Evolutionary conservation across 2,329 filamentous ascomycete genomes (phyloP), one percentile per base, ranked within the genome.

Genomic region (Beauveria asiatica): DNA sequence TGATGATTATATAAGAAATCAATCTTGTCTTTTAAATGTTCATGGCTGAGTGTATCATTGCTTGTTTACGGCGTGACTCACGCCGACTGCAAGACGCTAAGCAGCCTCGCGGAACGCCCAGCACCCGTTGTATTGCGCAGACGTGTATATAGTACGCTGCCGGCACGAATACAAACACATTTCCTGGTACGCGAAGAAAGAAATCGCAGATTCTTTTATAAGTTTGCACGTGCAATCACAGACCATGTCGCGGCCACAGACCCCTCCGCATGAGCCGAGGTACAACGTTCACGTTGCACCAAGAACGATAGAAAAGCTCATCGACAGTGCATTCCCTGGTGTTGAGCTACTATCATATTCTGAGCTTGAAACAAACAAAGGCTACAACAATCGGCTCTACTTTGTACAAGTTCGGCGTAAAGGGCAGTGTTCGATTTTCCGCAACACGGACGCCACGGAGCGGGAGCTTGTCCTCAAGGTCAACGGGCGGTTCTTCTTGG

Each of bases 371-470:
- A 56, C 50, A 2, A 63, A 63, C 5, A 57, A 61, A 13, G 66
- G 65, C 2, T 68, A 64, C 60, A 68, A 67, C 62, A 68, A 66
- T 33, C 62, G 64, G 27, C 57, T 67, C 27, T 68, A 67, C 49
- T 63, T 66, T 53, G 33, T 67, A 19, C 59, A 46, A 11, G 48
- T 65, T 9, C 39, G 39, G 21, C 61, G 59, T 5, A 9, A 21
- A 2, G 50, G 23, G 11, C 49, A 33, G 11, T 39, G 60, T 51
- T 62, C 56, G 13, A 17, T 62, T 2, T 62, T 62, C 39, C 39
- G 13, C 23, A 16, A 19, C n/a, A 52, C 30, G 16, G 25, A 30
- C 8, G 50, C 13, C 13, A 41, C 17, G 1, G 55, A 59, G 19
- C 23, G 53, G 17, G 57, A 65, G 2, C n/a, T 65, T 16, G 65